Conservation (phyloP, 2,329 filamentous ascomycete species). For the Dactylellina haptotyla region DNA sequence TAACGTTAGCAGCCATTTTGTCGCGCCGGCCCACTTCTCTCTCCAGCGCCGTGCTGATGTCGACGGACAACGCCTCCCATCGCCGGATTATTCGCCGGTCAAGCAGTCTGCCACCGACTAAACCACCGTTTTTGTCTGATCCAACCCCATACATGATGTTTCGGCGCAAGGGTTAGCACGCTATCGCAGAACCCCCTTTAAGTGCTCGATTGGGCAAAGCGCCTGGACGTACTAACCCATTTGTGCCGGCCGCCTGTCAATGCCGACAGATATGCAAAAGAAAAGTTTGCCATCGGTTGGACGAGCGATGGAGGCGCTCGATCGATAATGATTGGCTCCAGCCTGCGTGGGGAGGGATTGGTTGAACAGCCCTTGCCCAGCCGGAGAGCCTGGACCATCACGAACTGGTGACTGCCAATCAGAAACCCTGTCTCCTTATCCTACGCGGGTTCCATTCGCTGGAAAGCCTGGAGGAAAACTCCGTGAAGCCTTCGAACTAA, state of each 20-base stretch:
- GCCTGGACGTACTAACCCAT: constrained; percentile 10
- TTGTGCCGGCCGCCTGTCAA: constrained; percentile 39
- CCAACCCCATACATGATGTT: constrained; percentile 40
- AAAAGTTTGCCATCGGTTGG: constrained; percentile 51
- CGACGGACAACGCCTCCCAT: constrained; percentile 40
- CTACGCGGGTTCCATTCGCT: constrained; percentile 22
- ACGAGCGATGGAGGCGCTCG: constrained; percentile 31
- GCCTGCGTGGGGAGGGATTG: constrained; percentile 35
- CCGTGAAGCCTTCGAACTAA: constrained; percentile 20
- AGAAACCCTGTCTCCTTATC: constrained; percentile 51
- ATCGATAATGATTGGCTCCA: constrained; percentile 41
- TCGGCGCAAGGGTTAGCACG: constrained; percentile 35
- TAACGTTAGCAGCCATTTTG: not conserved
- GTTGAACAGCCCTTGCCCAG: constrained; percentile 50
- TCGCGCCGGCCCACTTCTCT: not conserved
- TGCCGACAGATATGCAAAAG: constrained; percentile 36
- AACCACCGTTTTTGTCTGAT: constrained; percentile 19
- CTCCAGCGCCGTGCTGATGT: constrained; percentile 26
- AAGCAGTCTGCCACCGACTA: not conserved
- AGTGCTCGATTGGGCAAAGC: constrained; percentile 50
- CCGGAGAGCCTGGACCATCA: constrained; percentile 53
- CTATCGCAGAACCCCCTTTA: constrained; percentile 49
- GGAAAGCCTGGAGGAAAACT: constrained; percentile 44
- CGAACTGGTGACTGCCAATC: constrained; percentile 45
- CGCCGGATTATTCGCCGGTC: constrained; percentile 30